A percentile compares a stretch with the other conserved stretches of the same genome.
Conservation (phyloP, 1,284 basidiomycete species). For the Microbotryum saponariae region DNA sequence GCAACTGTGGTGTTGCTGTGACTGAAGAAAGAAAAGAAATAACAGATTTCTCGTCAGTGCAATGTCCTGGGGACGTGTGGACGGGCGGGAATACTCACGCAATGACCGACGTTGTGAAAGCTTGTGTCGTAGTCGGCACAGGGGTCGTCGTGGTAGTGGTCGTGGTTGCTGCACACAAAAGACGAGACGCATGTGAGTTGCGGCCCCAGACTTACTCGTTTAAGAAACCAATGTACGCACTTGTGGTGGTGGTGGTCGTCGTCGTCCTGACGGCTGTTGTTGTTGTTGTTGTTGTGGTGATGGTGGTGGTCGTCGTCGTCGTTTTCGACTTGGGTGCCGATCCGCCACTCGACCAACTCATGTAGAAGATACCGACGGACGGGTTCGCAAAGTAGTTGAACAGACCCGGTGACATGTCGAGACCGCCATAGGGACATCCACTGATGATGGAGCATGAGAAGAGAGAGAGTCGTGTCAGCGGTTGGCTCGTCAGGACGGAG, state of each 20-base stretch:
- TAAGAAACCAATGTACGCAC: too few species aligned
- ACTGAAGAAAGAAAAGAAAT: too few species aligned
- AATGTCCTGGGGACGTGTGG: too few species aligned
- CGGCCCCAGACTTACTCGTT: too few species aligned
- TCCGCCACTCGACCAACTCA: slow-evolving; percentile 40
- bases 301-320: slow-evolving; percentile 6
- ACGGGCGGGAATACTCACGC: neutral
- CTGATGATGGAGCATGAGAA: slow-evolving; percentile 27
- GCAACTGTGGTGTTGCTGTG: too few species aligned
- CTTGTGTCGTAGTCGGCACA: neutral
- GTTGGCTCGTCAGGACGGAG: neutral
- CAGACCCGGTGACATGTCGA: slow-evolving; percentile 69
- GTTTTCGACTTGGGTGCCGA: slow-evolving; percentile 8
- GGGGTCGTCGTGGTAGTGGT: slow-evolving; percentile 8
- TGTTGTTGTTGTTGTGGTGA: neutral
- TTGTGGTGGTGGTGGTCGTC: slow-evolving; percentile 3
- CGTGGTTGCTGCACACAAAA: neutral
- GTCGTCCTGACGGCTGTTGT: slow-evolving; percentile 4
- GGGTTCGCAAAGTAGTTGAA: slow-evolving; percentile 51
- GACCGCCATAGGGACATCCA: slow-evolving; percentile 64
- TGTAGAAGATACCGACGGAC: slow-evolving; percentile 42
- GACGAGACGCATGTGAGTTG: too few species aligned
- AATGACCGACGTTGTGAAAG: slow-evolving; percentile 2
- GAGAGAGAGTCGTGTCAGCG: too few species aligned
- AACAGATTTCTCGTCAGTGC: too few species aligned